Evolutionary conservation across 495 filamentous ascomycete species (phyloP).

Genomic region (Podospora appendiculata): DNA sequence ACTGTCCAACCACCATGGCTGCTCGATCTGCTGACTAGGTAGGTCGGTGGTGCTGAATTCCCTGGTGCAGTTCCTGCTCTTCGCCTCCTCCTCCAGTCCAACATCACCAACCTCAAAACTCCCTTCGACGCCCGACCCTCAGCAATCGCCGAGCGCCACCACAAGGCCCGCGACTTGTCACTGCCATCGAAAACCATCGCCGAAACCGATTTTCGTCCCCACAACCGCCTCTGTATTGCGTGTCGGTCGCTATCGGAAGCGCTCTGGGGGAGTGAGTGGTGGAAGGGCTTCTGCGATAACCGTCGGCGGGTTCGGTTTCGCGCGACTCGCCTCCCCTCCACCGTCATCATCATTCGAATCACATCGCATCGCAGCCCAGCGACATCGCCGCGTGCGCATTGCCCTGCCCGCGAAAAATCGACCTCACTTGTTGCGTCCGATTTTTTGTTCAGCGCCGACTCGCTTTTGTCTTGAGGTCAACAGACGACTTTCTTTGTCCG

Average conservation of each 20-base stretch:
- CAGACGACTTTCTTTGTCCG: constrained; percentile 15
- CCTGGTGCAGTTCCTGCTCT: not conserved
- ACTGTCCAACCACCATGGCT: constrained; percentile 1
- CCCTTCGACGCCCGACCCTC: constrained; percentile 6
- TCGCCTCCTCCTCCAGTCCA: constrained; percentile 8
- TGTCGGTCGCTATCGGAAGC: constrained; percentile 9
- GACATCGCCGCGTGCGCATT: too few relatives aligned
- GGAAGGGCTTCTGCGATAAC: constrained; percentile 12
- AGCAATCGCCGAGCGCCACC: constrained; percentile 20
- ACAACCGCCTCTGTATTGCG: constrained; percentile 2
- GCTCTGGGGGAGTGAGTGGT: constrained; percentile 14
- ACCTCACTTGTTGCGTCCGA: not conserved
- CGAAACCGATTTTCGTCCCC: not conserved
- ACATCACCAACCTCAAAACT: constrained; percentile 21
- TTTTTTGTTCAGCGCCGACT: not conserved
- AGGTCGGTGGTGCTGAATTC: too few relatives aligned
- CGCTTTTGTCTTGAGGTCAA: too few relatives aligned
- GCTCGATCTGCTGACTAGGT: too few relatives aligned
- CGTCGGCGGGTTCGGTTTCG: constrained; percentile 6
- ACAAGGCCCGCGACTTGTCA: constrained; percentile 20
- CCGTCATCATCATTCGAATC: too few relatives aligned
- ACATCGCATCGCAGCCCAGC: too few relatives aligned
- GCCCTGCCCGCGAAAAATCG: too few relatives aligned
- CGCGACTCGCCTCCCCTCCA: not conserved
- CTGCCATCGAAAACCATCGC: not conserved